Evolutionary conservation across 805 yeast species (phyloP), one percentile per base, ranked within the genome.

Genomic region (Saccharomycopsis sp.): DNA sequence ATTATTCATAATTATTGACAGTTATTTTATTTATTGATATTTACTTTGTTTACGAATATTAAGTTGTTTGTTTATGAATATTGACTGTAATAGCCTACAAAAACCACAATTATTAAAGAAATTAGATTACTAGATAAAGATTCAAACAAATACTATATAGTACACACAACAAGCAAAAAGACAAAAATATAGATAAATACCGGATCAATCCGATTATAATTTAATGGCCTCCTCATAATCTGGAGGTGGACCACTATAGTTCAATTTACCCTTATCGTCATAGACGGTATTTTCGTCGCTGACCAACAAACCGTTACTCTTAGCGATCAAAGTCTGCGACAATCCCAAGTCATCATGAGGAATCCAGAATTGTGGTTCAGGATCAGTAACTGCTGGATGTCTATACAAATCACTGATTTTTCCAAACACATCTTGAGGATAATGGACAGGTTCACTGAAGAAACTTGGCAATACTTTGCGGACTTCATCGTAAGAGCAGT

Each of bases 321-420:
- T 78, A 41, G 73, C 73, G 62, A 84, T 78, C 67, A 86, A 84
- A 58, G 78, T 76, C 54, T 78, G 78, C 17, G 88, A 79, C 56
- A 88, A 75, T 3, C 94, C 93, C 74, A 83, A 72, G 3, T 79
- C 73, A 70, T 88, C 96, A 64, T 74, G 79, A 50, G 87, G 83
- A 62, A 87, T 74, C 96, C 96, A 88, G 54, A 86, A 74, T 58
- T 79, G 78, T 34, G 90, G 89, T 61, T 74, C 82, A 5, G 72
- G 78, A 35, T 76, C 84, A n/a, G 68, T 70, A 44, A 83, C 78
- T 47, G 80, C 79, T 23, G 89, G 89, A 65, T 83, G 80, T 42
- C 77, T 74, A 65, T 82, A 85, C 20, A 79, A 76, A 38, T 57
- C 64, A 14, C 56, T 44, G 53, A 51, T 52, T 12, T 41, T 29